These are phyloP conservation scores for Cercospora berteroae DNA, from an alignment of 2,329 filamentous ascomycete genomes.

Conservation along the genomic window DNA sequence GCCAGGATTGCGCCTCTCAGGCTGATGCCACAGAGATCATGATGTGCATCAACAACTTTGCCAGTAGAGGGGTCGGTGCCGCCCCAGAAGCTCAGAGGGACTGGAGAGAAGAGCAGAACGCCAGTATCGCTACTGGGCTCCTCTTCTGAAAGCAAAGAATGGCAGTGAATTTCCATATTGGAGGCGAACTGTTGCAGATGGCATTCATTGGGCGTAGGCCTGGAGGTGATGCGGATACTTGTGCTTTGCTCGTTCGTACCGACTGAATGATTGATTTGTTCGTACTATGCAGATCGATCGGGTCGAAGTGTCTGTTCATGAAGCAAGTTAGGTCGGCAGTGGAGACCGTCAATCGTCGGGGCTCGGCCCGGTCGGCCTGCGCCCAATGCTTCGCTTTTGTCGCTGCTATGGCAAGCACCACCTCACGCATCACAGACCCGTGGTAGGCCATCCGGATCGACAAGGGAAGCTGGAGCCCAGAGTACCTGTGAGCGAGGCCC, in stretches of 20 bases:
- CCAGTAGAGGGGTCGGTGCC: constrained; percentile 45
- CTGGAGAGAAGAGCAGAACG: constrained; percentile 2
- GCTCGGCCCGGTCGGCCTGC: not conserved
- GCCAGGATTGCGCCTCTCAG: constrained; percentile 42
- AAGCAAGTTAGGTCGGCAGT: not conserved
- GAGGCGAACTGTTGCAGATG: not conserved
- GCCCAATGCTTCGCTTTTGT: not conserved
- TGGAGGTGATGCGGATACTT: not conserved
- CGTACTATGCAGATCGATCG: not conserved
- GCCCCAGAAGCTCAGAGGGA: constrained; percentile 48
- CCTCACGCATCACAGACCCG: too few species aligned
- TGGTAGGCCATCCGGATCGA: not conserved
- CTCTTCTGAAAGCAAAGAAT: not conserved
- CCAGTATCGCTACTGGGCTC: not conserved
- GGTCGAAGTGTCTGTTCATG: not conserved
- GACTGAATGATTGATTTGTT: not conserved
- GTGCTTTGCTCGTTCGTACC: not conserved
- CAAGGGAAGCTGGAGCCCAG: not conserved
- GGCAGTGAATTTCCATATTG: not conserved
- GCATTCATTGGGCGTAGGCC: not conserved
- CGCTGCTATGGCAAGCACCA: too few species aligned
- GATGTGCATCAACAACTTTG: constrained; percentile 46
- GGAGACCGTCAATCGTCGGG: not conserved
- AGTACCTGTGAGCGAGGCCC: not conserved
- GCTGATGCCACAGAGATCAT: constrained; percentile 40